phyloP scores from a whole-genome alignment of 2,329 filamentous ascomycete genomes.

The Alternaria conjuncta region DNA sequence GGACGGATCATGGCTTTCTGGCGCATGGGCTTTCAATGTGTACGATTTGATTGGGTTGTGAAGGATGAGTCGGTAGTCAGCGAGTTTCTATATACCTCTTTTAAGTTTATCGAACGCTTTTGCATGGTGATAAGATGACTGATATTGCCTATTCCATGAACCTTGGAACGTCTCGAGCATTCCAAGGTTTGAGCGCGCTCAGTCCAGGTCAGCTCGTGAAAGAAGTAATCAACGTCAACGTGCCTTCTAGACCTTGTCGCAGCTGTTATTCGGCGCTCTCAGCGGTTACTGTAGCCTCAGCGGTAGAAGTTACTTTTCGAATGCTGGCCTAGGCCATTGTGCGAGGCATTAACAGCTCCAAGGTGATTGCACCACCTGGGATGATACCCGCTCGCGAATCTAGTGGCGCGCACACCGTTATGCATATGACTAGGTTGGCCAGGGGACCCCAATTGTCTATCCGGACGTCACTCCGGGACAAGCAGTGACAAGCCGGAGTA shows the following conservation, averaged over 20 bases:
- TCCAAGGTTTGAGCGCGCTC: neutral
- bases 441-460: neutral
- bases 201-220: neutral
- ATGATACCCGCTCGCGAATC: constrained; percentile 3
- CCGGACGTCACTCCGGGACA: neutral
- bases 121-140: neutral
- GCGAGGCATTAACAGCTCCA: neutral
- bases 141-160: neutral
- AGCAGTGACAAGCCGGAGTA: neutral
- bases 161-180: neutral
- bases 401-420: constrained; percentile 1
- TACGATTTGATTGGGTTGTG: constrained; percentile 13
- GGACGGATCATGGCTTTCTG: constrained; percentile 5
- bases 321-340: neutral
- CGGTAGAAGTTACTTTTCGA: neutral
- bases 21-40: constrained; percentile 9
- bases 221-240: neutral
- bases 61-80: constrained; percentile 12
- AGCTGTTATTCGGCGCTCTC: neutral
- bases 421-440: neutral
- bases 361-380: neutral
- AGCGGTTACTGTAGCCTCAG: neutral
- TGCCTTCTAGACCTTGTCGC: neutral
- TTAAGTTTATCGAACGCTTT: neutral
- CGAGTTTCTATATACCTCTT: constrained; percentile 12